Percentiles rank a stretch among this genome's conserved stretches.
Evolutionary conservation across 202 grass and related monocot species (phyloP).

Genomic region (Miscanthus sacchariflorus): DNA sequence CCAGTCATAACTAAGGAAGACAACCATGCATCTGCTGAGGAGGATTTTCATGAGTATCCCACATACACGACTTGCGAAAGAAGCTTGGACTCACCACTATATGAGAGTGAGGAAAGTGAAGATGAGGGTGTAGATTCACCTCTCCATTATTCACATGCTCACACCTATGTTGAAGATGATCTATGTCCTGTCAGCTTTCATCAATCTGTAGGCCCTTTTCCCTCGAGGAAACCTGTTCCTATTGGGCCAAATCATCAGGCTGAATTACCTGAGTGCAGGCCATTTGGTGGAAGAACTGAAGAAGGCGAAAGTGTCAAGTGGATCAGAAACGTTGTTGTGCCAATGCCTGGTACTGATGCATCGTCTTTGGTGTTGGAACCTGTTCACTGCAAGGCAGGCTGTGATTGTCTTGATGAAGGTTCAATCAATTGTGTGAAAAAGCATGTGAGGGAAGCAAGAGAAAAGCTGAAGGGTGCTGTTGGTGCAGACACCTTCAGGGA

Average conservation of each 20-base stretch:
- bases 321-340: slow-evolving; percentile 56
- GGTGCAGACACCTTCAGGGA: slow-evolving; percentile 63
- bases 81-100: slow-evolving; percentile 31
- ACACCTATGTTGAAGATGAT: slow-evolving; percentile 53
- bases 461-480: slow-evolving; percentile 59
- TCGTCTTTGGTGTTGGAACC: slow-evolving; percentile 38
- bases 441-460: slow-evolving; percentile 77
- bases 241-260: slow-evolving; percentile 81
- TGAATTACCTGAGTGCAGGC: slow-evolving; percentile 69
- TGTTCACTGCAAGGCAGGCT: slow-evolving; percentile 52
- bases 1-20: slow-evolving; percentile 39
- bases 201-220: slow-evolving; percentile 51
- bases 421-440: slow-evolving; percentile 81
- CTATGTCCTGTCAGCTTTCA: slow-evolving; percentile 52
- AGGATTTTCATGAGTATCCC: slow-evolving; percentile 36
- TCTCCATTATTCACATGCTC: slow-evolving; percentile 38
- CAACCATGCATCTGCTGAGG: slow-evolving; percentile 20
- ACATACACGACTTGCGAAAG: slow-evolving; percentile 38
- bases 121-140: slow-evolving; percentile 61
- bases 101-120: slow-evolving; percentile 50
- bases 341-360: slow-evolving; percentile 51
- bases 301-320: slow-evolving; percentile 65
- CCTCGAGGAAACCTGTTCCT: slow-evolving; percentile 58
- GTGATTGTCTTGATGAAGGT: slow-evolving; percentile 69
- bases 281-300: slow-evolving; percentile 35